Evolutionary conservation across 1,284 basidiomycete species (phyloP).

Genomic region (Leccinum angustisporum): DNA sequence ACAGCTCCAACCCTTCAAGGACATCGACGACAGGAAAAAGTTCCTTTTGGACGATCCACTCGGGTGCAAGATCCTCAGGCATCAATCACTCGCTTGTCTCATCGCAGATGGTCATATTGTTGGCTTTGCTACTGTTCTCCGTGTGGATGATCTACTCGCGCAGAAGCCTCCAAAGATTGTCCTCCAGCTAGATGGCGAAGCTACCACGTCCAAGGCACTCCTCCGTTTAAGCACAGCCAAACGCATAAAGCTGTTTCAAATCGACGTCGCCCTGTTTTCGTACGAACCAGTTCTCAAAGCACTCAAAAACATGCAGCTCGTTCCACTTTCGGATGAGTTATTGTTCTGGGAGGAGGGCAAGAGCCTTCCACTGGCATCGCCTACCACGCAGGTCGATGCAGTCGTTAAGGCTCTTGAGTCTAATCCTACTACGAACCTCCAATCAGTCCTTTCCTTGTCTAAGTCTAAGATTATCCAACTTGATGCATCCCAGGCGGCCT

Average conservation of each 20-base stretch:
- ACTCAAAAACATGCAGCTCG: conserved; percentile 43
- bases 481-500: conserved; percentile 51
- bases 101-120: conserved; percentile 47
- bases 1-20: conserved; percentile 36
- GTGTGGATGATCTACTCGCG: conserved; percentile 53
- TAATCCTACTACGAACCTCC: conserved; percentile 42
- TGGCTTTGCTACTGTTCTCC: conserved; percentile 52
- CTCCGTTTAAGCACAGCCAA: conserved; percentile 40
- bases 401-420: conserved; percentile 32
- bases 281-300: conserved; percentile 59
- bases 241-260: conserved; percentile 49
- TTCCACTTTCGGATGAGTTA: conserved; percentile 52
- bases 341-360: conserved; percentile 45
- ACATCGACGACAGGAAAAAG: conserved; percentile 35
- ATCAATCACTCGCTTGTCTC: conserved; percentile 55
- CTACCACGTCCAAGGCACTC: conserved; percentile 40
- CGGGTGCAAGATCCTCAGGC: conserved; percentile 42
- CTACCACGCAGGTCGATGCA: neutral
- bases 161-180: conserved; percentile 48
- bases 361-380: conserved; percentile 1
- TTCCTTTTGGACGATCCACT: conserved; percentile 41
- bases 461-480: conserved; percentile 46
- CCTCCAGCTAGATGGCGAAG: conserved; percentile 50
- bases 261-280: conserved; percentile 61
- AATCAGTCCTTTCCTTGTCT: conserved; percentile 34